Conservation (phyloP, 345 rosid genomes). For the Aurinia saxatilis region DNA sequence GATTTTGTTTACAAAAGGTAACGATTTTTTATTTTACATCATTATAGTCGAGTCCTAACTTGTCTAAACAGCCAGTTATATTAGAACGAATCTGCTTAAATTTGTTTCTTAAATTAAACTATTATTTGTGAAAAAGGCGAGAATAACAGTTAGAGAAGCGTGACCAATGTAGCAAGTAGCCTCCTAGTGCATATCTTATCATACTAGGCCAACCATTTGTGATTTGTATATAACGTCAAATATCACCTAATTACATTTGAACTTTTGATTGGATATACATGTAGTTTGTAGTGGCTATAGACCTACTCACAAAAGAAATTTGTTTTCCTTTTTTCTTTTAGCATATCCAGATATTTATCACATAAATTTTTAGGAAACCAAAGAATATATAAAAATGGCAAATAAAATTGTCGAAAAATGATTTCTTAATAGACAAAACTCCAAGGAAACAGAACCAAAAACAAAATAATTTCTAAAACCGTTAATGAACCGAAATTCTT, state of each 20-base stretch:
- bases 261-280: constrained; percentile 10
- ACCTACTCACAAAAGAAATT: neutral
- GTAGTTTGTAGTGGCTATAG: constrained; percentile 16
- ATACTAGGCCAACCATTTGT: constrained; percentile 25
- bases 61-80: constrained; percentile 3
- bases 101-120: neutral
- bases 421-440: no score
- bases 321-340: no score
- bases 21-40: no score
- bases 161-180: constrained; percentile 12
- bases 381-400: no score
- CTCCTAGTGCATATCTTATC: constrained; percentile 14
- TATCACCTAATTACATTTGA: constrained; percentile 19
- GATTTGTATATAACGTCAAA: constrained; percentile 19
- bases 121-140: neutral
- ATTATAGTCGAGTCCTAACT: constrained; percentile 7
- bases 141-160: constrained; percentile 1
- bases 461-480: no score
- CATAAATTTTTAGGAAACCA: no score
- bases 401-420: no score
- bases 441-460: no score
- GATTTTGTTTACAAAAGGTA: no score
- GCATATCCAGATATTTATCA: no score
- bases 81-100: neutral
- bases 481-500: no score